Evolutionary conservation across 495 filamentous ascomycete genomes (phyloP), one percentile per base, ranked within the genome.

Genomic region (Penicillium pulvis): DNA sequence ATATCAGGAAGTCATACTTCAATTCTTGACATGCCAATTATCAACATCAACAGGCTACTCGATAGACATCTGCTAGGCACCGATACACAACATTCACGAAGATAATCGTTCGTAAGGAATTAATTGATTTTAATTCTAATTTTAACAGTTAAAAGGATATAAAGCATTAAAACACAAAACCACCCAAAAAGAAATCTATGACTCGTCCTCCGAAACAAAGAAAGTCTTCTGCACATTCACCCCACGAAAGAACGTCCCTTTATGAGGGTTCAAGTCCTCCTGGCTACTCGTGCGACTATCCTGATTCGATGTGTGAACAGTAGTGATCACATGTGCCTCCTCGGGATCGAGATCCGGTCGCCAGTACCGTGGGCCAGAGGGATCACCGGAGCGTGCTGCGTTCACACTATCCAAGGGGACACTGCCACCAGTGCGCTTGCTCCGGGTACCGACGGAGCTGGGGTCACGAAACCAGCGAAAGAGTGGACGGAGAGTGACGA

Each of bases 401-500:
- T 69, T 71, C 55, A 71, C 61, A 48, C 72, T 75, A 14, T 72
- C 71, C 6, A 76, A 61, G 2, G 73, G 73, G 31, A 72, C 19
- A 48, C 73, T 76, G 24, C 65, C 68, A 3, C 62, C 59, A 1
- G 70, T 68, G 19, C 57, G 63, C 53, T 67, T 73, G 54, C 63
- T 72, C 20, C 59, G 66, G 14, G 65, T 63, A 10, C 61, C 59
- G 11, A 17, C 59, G n/a, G 65, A 75, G 51, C 63, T 71, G 51
- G 70, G 57, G 41, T 74, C 75, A 14, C 69, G 65, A 49, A 78
- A 74, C 73, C 73, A 78, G 54, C 75, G 73, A 62, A 85, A 77
- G 0, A 81, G 65, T 6, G 79, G 78, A 16, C 75, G 75, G n/a
- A 80, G 73, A 9, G 75, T 78, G 7, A 77, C 75, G 3, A 81